Evolutionary conservation across 208 protist genomes (phyloP).

Genomic region (Plasmodiophora brassicae): DNA sequence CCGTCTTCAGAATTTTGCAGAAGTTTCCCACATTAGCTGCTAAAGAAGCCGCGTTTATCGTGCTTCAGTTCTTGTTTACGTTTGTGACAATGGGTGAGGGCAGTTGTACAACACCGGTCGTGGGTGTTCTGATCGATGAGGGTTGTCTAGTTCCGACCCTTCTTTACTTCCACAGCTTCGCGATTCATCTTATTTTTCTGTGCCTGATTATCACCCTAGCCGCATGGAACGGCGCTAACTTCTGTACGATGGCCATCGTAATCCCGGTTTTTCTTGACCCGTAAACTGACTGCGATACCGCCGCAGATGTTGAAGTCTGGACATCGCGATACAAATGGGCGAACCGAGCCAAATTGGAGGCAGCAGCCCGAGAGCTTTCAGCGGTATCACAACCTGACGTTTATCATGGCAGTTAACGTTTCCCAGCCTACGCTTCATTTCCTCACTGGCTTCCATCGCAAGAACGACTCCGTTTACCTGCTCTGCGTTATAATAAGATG

Average conservation of each 20-base stretch:
- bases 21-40: neutral
- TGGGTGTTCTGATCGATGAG: neutral
- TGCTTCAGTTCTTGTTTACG: neutral
- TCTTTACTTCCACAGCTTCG: neutral
- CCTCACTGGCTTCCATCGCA: no score
- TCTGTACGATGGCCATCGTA: no score
- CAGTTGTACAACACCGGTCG: no score
- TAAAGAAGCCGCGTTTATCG: neutral
- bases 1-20: neutral
- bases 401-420: no score
- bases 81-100: neutral
- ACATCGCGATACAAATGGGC: constrained; percentile 19
- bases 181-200: neutral
- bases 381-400: no score
- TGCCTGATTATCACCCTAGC: neutral
- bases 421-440: no score
- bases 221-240: constrained; percentile 3
- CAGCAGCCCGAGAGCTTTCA: no score
- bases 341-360: neutral
- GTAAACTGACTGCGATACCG: neutral
- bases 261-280: neutral
- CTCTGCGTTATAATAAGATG: no score
- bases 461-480: no score
- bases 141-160: neutral
- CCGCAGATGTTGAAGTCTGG: constrained; percentile 25